phyloP scores from a whole-genome alignment of 441 rosid genomes.

The Erodium trifolium region DNA sequence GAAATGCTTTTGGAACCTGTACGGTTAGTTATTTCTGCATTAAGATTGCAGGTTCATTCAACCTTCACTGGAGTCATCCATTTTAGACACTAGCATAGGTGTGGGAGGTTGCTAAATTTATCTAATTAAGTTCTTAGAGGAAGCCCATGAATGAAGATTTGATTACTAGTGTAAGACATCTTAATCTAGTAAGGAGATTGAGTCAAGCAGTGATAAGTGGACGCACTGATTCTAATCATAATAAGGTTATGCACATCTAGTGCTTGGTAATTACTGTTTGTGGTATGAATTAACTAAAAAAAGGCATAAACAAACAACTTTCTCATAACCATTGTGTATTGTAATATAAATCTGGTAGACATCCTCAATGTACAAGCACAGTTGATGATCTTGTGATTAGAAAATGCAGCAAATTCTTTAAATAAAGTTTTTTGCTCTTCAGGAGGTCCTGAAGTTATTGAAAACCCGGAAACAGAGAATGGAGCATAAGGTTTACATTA shows the following conservation, averaged over 20 bases:
- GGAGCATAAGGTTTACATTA: conserved; percentile 10
- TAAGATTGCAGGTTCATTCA: neutral
- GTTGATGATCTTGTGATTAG: conserved; percentile 16
- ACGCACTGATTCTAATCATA: neutral
- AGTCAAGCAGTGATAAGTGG: neutral
- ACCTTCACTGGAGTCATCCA: neutral
- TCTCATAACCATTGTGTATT: neutral
- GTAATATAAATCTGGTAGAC: neutral
- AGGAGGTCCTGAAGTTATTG: conserved; percentile 25
- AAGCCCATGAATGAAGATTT: neutral
- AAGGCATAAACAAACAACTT: neutral
- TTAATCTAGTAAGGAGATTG: neutral
- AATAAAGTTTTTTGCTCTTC: conserved; percentile 20
- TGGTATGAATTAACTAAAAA: neutral
- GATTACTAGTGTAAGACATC: neutral
- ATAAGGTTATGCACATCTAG: neutral
- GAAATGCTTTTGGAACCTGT: neutral
- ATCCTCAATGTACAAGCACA: neutral
- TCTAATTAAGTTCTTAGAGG: neutral
- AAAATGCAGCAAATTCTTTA: conserved; percentile 23
- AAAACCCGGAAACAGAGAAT: conserved; percentile 21
- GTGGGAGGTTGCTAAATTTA: neutral
- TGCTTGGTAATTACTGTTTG: neutral
- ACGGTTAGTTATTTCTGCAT: neutral
- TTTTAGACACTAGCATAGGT: neutral